Percentiles rank a stretch among this genome's conserved stretches.
These are phyloP conservation scores for Zygosaccharomyces pseudobailii DNA, from an alignment of 1,139 yeast genomes.

Conservation along the genomic window DNA sequence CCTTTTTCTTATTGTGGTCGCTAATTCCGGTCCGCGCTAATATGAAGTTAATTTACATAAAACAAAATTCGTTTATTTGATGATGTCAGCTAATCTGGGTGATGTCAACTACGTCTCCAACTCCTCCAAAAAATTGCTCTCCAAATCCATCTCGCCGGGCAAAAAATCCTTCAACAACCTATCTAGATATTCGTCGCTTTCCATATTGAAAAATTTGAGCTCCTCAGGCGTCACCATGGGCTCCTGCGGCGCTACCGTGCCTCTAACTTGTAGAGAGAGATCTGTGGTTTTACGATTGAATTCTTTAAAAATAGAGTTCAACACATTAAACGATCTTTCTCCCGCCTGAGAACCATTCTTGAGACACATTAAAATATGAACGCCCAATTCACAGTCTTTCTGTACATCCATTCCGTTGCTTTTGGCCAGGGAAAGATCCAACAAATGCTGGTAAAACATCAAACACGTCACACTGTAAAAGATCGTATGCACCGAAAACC, in stretches of 20 bases:
- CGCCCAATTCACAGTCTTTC: slow-evolving; percentile 68
- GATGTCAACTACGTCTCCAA: background rate
- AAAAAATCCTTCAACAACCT: slow-evolving; percentile 1
- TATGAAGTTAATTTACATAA: background rate
- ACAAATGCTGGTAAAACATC: slow-evolving; percentile 56
- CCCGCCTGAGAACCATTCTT: slow-evolving; percentile 70
- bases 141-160: slow-evolving; percentile 1
- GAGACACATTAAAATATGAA: slow-evolving; percentile 58
- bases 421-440: slow-evolving; percentile 37
- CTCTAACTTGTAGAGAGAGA: slow-evolving; percentile 11
- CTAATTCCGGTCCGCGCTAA: background rate
- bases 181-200: slow-evolving; percentile 3
- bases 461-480: slow-evolving; percentile 83
- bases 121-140: background rate
- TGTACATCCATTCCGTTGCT: slow-evolving; percentile 65
- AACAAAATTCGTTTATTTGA: background rate
- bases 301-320: slow-evolving; percentile 65
- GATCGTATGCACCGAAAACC: slow-evolving; percentile 86
- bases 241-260: slow-evolving; percentile 1
- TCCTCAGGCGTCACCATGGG: slow-evolving; percentile 2
- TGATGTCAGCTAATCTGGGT: too few relatives aligned
- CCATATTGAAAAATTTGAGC: slow-evolving; percentile 1
- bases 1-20: background rate
- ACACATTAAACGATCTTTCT: slow-evolving; percentile 63
- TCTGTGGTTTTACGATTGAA: slow-evolving; percentile 22